Evolutionary conservation across 2,329 filamentous ascomycete species (phyloP).

Genomic region (Periconia macrospinosa): DNA sequence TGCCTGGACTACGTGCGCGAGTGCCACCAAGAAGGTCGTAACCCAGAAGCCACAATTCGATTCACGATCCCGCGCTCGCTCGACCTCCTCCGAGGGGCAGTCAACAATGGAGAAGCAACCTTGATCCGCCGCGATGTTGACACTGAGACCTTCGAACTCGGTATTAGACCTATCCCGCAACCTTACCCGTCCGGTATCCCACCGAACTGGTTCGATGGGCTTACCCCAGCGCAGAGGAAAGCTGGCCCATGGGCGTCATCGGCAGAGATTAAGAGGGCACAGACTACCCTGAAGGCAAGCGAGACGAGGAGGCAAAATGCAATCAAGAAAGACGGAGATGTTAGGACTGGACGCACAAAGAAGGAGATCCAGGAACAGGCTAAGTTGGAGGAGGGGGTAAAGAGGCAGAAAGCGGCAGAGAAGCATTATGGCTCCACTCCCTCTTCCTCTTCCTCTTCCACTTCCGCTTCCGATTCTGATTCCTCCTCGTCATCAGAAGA

Average conservation of each 20-base stretch:
- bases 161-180: neutral
- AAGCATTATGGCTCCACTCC: neutral
- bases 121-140: neutral
- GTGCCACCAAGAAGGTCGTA: neutral
- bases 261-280: neutral
- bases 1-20: neutral
- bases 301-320: neutral
- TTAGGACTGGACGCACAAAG: neutral
- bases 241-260: neutral
- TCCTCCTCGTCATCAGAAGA: neutral
- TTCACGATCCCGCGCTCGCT: neutral
- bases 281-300: neutral
- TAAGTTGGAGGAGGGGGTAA: neutral
- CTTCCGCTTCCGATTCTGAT: no score
- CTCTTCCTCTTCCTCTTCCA: no score
- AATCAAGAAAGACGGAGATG: neutral
- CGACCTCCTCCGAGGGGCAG: neutral
- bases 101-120: neutral
- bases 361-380: neutral
- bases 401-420: neutral
- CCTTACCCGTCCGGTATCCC: neutral
- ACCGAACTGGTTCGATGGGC: neutral
- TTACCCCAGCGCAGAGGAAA: neutral
- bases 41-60: neutral
- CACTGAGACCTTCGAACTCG: neutral